A percentile compares a stretch with the other conserved stretches of the same genome.
phyloP scores from a whole-genome alignment of 345 rosid species.

The Corchorus olitorius region DNA sequence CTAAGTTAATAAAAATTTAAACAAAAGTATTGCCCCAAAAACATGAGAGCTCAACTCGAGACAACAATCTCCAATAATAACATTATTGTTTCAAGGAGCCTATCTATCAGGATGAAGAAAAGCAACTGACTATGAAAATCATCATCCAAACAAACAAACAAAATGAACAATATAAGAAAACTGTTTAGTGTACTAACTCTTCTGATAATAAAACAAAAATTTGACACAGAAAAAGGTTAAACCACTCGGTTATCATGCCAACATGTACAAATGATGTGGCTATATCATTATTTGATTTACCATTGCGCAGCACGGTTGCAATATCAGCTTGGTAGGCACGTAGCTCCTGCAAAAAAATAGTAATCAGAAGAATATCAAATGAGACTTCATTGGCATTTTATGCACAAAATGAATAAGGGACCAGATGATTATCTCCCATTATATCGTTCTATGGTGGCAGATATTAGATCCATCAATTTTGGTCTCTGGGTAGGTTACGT shows the following conservation, averaged over 20 bases:
- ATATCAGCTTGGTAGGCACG: slow-evolving; percentile 99
- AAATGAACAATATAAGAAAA: not conserved
- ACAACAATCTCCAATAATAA: not conserved
- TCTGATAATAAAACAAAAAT: not conserved
- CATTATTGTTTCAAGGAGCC: not conserved
- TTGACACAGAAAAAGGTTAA: not conserved
- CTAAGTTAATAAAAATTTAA: not conserved
- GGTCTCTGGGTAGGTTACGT: not conserved
- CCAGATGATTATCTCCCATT: not conserved
- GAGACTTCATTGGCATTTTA: not conserved
- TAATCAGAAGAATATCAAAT: not conserved
- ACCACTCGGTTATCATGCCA: not conserved
- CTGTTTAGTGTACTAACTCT: slow-evolving; percentile 1
- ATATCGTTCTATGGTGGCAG: not conserved
- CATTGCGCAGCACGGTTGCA: slow-evolving; percentile 94
- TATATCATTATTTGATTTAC: slow-evolving; percentile 39
- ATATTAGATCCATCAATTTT: not conserved
- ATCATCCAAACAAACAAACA: not conserved
- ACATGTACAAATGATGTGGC: not conserved
- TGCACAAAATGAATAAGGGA: not conserved
- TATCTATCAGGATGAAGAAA: not conserved
- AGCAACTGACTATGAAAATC: not conserved
- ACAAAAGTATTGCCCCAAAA: not conserved
- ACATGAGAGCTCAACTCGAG: not conserved
- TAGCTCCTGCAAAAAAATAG: slow-evolving; percentile 64